Conservation (phyloP, 495 filamentous ascomycete species). For the Aspergillus incahuasiensis region DNA sequence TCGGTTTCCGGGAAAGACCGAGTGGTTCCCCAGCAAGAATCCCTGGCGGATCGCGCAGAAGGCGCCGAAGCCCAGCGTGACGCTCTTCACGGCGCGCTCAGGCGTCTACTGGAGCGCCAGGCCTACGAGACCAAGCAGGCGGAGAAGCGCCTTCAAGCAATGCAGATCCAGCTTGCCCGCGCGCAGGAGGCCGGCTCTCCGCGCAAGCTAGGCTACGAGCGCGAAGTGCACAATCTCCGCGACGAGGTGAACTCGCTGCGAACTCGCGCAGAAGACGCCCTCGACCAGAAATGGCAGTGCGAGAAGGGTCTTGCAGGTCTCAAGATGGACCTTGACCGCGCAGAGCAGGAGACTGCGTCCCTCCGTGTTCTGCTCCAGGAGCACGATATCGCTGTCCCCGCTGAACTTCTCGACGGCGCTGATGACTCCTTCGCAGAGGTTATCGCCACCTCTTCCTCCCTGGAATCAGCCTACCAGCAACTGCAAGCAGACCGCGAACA, state of each 20-base stretch:
- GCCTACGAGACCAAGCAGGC: conserved; percentile 75
- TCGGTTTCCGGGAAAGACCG: conserved; percentile 58
- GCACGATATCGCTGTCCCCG: conserved; percentile 72
- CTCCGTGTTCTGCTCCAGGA: conserved; percentile 76
- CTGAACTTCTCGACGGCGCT: conserved; percentile 30
- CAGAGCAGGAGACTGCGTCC: conserved; percentile 84
- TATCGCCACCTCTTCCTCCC: conserved; percentile 62
- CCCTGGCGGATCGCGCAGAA: conserved; percentile 77
- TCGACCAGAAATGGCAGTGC: conserved; percentile 95
- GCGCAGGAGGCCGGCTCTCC: conserved; percentile 63
- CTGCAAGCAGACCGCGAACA: conserved; percentile 75
- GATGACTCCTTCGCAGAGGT: conserved; percentile 44
- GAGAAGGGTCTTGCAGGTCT: conserved; percentile 89
- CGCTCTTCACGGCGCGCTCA: conserved; percentile 79
- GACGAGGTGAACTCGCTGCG: conserved; percentile 82
- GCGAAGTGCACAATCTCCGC: conserved; percentile 71
- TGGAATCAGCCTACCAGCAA: conserved; percentile 74
- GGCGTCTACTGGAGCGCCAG: conserved; percentile 82
- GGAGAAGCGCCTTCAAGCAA: conserved; percentile 64
- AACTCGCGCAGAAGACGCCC: conserved; percentile 84
- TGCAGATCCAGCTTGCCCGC: conserved; percentile 74
- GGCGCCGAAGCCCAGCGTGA: conserved; percentile 93
- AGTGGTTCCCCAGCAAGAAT: conserved; percentile 55
- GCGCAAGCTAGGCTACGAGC: conserved; percentile 71
- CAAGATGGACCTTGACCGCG: conserved; percentile 96